Evolutionary conservation across 257 asterid species (phyloP).

Genomic region (Primulina huaijiensis): DNA sequence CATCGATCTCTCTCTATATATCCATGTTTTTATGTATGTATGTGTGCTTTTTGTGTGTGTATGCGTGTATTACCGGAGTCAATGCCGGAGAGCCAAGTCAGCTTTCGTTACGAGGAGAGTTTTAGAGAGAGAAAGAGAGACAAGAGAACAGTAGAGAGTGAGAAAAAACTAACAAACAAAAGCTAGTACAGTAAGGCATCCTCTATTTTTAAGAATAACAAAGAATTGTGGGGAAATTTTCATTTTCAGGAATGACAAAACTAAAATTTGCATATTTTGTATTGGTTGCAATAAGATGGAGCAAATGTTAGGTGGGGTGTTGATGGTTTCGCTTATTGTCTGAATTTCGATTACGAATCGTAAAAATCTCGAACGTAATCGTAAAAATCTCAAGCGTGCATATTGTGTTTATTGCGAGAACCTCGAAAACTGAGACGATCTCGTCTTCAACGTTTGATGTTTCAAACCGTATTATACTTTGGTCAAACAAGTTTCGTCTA

Average conservation of each 20-base stretch:
- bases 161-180: conserved; percentile 16
- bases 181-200: background rate
- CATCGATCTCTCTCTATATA: conserved; percentile 45
- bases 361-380: too few relatives aligned
- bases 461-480: too few relatives aligned
- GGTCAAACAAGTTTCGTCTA: too few relatives aligned
- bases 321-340: too few relatives aligned
- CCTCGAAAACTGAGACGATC: too few relatives aligned
- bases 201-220: conserved; percentile 17
- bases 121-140: conserved; percentile 29
- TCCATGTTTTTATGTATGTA: conserved; percentile 9
- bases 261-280: background rate
- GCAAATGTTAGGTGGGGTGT: too few relatives aligned
- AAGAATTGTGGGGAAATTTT: conserved; percentile 25
- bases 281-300: too few relatives aligned
- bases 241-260: background rate
- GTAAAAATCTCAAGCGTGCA: too few relatives aligned
- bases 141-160: conserved; percentile 28
- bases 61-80: conserved; percentile 38
- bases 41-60: conserved; percentile 16
- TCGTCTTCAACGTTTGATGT: too few relatives aligned
- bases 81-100: conserved; percentile 66
- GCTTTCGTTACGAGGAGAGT: conserved; percentile 35
- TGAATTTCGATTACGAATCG: too few relatives aligned
- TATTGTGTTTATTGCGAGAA: too few relatives aligned